A percentile compares a stretch with the other conserved stretches of the same genome.
Conservation (phyloP, 176 grass and related monocot genomes). For the Oryza australiensis region DNA sequence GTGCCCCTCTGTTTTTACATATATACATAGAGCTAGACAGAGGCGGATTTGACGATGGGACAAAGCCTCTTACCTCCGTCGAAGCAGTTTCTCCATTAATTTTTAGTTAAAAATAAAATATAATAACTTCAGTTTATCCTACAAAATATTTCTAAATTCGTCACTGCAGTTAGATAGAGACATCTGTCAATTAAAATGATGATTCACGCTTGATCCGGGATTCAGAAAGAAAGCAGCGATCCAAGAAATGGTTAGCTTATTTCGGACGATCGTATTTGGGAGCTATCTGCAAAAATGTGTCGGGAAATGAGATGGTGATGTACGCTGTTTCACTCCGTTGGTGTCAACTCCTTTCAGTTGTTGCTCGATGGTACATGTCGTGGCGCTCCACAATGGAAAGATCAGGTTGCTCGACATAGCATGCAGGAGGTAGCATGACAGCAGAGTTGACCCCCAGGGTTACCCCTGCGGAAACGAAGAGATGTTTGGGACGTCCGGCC, state of each 20-base stretch:
- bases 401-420: neutral
- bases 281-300: neutral
- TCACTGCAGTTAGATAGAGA: neutral
- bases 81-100: too few relatives aligned
- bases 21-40: too few relatives aligned
- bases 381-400: neutral
- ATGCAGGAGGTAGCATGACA: neutral
- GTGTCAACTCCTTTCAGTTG: conserved; percentile 17
- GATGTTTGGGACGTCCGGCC: neutral
- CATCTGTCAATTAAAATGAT: neutral
- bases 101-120: too few relatives aligned
- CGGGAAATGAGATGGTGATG: neutral
- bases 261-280: neutral
- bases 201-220: neutral
- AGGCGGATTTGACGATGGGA: too few relatives aligned
- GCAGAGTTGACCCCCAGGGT: neutral
- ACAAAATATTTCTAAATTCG: too few relatives aligned
- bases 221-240: neutral
- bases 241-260: neutral
- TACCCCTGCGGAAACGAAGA: neutral
- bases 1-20: neutral
- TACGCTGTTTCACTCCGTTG: neutral
- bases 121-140: too few relatives aligned
- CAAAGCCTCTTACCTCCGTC: too few relatives aligned
- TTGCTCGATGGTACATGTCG: conserved; percentile 24